Evolutionary conservation across 225 moss, liverwort and hornwort species (phyloP), one percentile per base, ranked within the genome.

Genomic region (Rhytidiadelphus loreus): DNA sequence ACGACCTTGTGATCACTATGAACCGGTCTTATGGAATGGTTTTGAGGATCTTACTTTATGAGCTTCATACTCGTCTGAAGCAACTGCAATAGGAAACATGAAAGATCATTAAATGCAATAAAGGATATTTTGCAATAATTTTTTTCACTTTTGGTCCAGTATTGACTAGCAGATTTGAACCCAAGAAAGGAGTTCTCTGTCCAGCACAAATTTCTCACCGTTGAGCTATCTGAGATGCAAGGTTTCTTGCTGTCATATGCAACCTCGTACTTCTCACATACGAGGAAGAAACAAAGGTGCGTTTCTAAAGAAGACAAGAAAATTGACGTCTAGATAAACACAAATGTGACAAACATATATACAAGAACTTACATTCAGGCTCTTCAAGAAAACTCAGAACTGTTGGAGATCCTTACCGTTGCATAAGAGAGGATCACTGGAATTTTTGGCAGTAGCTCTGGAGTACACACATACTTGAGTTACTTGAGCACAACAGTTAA

Each of bases 381-480:
- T 84, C n/a, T 63, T 90, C 74, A 86, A 84, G 61, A 82, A 83
- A 80, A 88, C 33, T 84, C 62, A 39, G 68, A 74, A 58, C 53
- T 32, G 35, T 81, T 71, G 52, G n/a, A 85, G 85, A 79, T 69
- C 41, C 91, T 83, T 94, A 99, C 99, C 95, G 76, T 97, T 93
- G 89, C 94, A 95, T 73, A 99, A 90, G 46, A 95, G 92, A 50
- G 95, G 89, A 81, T 96, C 95, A 89, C 89, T 93, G 75, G 93
- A 92, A 66, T 83, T 84, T 91, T 93, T 94, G 62, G 95, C 96
- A 84, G 92, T 94, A 91, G 94, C 95, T 91, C 98, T 99, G 92
- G 81, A 90, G 76, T 33, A 87, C 77, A 85, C 55, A 74, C 37
- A 74, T 30, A 69, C 46, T 74, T 86, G 37, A 76, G 89, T 89